Evolutionary conservation across 2,329 filamentous ascomycete genomes (phyloP).

Genomic region (Thelonectria rubi): DNA sequence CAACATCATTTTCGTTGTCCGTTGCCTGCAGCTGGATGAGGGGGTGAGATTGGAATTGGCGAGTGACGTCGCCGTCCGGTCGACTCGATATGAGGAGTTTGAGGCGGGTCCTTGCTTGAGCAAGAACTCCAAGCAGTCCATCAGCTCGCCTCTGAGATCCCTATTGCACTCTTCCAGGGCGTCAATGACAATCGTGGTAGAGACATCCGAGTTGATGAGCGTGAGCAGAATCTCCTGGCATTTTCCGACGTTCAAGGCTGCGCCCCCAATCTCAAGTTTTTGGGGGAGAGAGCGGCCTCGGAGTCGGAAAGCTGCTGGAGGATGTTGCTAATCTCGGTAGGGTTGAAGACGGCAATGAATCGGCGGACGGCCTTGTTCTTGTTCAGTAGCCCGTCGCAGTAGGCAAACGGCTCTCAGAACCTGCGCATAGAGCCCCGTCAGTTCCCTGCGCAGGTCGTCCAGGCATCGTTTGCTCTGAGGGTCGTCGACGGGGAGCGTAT

Average conservation of each 20-base stretch:
- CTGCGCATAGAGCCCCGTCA: neutral
- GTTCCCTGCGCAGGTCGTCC: neutral
- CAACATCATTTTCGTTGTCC: slow-evolving; percentile 15
- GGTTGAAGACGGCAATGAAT: neutral
- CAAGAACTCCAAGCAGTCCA: neutral
- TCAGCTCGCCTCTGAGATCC: neutral
- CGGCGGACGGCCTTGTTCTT: neutral
- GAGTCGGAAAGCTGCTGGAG: neutral
- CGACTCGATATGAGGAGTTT: slow-evolving; percentile 23
- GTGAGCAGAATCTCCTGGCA: neutral
- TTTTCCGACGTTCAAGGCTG: neutral
- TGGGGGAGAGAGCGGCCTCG: neutral
- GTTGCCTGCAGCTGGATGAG: slow-evolving; percentile 11
- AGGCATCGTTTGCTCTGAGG: neutral
- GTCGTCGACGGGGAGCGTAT: neutral
- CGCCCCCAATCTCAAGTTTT: neutral
- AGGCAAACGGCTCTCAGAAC: neutral
- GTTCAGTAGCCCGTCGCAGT: neutral
- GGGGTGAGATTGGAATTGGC: slow-evolving; percentile 4
- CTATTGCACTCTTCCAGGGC: slow-evolving; percentile 23
- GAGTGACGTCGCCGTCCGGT: slow-evolving; percentile 4
- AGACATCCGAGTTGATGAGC: slow-evolving; percentile 1
- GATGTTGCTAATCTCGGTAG: neutral
- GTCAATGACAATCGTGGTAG: slow-evolving; percentile 18
- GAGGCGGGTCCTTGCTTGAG: neutral